Conservation (phyloP, 345 rosid species). For the Mallotus nudiflorus region DNA sequence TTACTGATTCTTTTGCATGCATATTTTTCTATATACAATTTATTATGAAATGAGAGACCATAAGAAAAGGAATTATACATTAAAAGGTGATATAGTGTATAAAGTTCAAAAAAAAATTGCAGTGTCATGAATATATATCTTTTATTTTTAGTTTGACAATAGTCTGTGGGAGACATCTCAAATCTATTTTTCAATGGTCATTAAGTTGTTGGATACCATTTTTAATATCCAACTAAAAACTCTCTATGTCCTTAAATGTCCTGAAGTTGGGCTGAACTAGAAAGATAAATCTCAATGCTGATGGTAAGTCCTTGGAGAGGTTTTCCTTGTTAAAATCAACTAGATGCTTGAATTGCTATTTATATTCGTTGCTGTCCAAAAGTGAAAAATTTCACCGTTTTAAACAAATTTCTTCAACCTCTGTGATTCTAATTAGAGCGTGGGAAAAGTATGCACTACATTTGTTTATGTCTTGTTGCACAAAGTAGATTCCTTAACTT, state of each 20-base stretch:
- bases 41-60: too few species aligned
- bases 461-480: conserved; percentile 1
- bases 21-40: too few species aligned
- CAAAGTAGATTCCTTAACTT: conserved; percentile 15
- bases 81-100: too few species aligned
- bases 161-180: too few species aligned
- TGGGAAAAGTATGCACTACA: not conserved
- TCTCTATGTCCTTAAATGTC: not conserved
- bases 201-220: not conserved
- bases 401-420: not conserved
- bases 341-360: not conserved
- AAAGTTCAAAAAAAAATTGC: too few species aligned
- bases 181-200: too few species aligned
- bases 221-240: not conserved
- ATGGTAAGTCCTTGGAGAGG: not conserved
- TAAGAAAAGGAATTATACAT: too few species aligned
- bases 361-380: not conserved
- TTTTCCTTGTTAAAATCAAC: not conserved
- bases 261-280: not conserved
- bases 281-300: not conserved
- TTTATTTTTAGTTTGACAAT: too few species aligned
- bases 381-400: not conserved
- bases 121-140: too few species aligned
- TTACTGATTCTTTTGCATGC: too few species aligned
- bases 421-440: not conserved